Evolutionary conservation across 768 basidiomycete species (phyloP).

Genomic region (Mycena belliarum): DNA sequence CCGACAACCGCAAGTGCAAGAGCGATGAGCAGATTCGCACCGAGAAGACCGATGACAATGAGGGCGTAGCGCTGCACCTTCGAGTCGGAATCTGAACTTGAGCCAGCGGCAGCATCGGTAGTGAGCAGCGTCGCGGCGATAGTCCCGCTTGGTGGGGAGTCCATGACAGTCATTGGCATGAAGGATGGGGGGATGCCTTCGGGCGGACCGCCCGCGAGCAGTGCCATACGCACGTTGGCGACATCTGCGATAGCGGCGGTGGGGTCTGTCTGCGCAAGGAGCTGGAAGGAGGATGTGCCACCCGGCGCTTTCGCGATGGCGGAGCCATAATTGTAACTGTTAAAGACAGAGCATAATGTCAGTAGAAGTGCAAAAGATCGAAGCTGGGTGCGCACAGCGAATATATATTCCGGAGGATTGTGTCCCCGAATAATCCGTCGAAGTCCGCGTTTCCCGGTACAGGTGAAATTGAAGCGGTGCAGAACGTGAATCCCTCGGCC

Average conservation of each 20-base stretch:
- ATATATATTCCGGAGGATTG: background rate
- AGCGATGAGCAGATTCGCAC: slow-evolving; percentile 5
- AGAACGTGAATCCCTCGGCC: background rate
- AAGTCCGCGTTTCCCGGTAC: background rate
- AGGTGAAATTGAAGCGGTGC: background rate
- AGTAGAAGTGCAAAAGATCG: too few relatives aligned
- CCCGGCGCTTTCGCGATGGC: background rate
- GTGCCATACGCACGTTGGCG: background rate
- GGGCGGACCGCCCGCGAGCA: background rate
- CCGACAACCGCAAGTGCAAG: slow-evolving; percentile 3
- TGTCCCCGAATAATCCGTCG: background rate
- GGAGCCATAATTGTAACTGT: background rate
- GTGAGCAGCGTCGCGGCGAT: background rate
- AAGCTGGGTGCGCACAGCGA: background rate
- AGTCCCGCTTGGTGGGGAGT: background rate
- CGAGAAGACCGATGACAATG: slow-evolving; percentile 12
- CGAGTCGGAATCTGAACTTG: background rate
- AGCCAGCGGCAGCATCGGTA: background rate
- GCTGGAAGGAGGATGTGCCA: background rate
- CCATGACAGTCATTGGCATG: background rate
- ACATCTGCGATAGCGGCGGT: background rate
- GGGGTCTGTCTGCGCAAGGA: background rate
- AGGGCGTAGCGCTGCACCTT: background rate
- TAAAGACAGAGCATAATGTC: background rate
- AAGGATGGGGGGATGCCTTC: background rate